Evolutionary conservation across 257 asterid species (phyloP).

Genomic region (Solanum bulbocastanum): DNA sequence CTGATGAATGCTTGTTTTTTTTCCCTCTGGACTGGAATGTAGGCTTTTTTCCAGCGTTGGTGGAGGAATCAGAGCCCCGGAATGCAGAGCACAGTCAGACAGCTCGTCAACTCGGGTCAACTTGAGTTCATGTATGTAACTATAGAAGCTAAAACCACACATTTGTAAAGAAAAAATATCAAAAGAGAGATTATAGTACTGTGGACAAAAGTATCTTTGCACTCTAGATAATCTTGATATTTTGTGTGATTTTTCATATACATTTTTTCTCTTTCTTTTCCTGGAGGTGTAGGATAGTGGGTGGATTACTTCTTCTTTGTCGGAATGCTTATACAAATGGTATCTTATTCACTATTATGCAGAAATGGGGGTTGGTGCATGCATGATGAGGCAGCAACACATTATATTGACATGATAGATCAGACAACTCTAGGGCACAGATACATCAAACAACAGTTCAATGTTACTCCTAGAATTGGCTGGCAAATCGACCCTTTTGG

Average conservation of each 20-base stretch:
- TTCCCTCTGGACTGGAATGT: background rate
- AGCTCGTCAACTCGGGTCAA: constrained; percentile 72
- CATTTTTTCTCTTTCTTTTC: background rate
- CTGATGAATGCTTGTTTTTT: background rate
- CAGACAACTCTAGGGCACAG: constrained; percentile 92
- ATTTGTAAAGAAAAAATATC: background rate
- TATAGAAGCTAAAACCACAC: background rate
- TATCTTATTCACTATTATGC: constrained; percentile 1
- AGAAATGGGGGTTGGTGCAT: constrained; percentile 98
- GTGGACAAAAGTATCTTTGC: background rate
- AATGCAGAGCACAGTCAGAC: constrained; percentile 44
- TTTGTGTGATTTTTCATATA: background rate
- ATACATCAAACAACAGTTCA: constrained; percentile 63
- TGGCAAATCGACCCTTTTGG: constrained; percentile 99
- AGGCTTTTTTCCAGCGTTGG: constrained; percentile 99
- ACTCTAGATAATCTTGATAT: background rate
- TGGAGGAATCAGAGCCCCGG: constrained; percentile 73
- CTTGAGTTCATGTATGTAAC: constrained; percentile 77
- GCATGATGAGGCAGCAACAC: constrained; percentile 97
- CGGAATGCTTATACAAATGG: background rate
- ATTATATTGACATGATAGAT: constrained; percentile 96
- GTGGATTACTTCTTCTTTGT: background rate
- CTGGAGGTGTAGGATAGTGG: background rate
- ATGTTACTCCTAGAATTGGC: constrained; percentile 87
- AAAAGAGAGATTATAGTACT: background rate